Conservation (phyloP, 2,329 filamentous ascomycete species). For the Proliferodiscus dingleyae region DNA sequence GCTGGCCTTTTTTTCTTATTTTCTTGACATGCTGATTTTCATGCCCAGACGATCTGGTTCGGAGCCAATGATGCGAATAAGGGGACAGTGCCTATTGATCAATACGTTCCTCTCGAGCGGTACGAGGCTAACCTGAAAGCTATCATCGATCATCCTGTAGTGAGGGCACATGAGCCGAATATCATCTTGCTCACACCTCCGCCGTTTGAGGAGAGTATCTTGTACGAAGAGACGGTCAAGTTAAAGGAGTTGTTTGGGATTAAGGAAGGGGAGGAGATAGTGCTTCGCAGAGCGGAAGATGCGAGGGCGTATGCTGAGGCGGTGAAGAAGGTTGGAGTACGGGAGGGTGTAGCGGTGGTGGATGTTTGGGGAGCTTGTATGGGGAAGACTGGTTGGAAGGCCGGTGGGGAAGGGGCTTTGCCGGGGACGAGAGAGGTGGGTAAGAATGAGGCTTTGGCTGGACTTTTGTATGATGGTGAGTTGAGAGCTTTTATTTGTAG, state of each 20-base stretch:
- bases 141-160: conserved; percentile 66
- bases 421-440: conserved; percentile 15
- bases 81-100: conserved; percentile 53
- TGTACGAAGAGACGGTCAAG: no score
- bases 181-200: conserved; percentile 77
- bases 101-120: conserved; percentile 67
- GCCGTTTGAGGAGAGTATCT: conserved; percentile 57
- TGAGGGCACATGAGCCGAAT: conserved; percentile 63
- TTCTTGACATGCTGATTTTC: neutral
- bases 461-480: conserved; percentile 20
- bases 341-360: neutral
- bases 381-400: conserved; percentile 4
- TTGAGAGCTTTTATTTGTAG: neutral
- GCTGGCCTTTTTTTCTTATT: conserved; percentile 59
- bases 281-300: no score
- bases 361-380: conserved; percentile 5
- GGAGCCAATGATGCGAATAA: conserved; percentile 84
- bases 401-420: conserved; percentile 2
- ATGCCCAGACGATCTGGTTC: conserved; percentile 7
- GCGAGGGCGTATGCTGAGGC: no score
- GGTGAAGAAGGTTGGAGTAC: no score
- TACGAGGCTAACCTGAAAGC: conserved; percentile 67
- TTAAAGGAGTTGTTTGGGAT: no score
- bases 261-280: no score
- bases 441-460: conserved; percentile 14